Percentiles rank a stretch among this genome's conserved stretches.
Conservation (phyloP, 2,329 filamentous ascomycete genomes). For the Pseudogymnoascus sp. region DNA sequence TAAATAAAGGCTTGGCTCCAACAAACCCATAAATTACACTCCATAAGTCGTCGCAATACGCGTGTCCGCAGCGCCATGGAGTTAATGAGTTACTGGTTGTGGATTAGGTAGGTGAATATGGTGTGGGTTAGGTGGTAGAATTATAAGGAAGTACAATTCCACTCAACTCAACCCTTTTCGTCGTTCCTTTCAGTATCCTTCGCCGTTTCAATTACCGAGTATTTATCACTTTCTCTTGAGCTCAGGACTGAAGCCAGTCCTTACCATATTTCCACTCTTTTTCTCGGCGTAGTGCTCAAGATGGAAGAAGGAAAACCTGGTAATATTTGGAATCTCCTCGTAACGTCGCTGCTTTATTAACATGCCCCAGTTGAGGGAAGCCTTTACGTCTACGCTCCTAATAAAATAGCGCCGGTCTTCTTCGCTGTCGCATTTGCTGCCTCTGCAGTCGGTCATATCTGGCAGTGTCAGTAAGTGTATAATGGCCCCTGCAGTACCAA, state of each 20-base stretch:
- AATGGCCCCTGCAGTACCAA: conserved; percentile 10
- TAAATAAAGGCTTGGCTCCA: background rate
- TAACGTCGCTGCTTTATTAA: background rate
- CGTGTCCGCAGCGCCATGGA: background rate
- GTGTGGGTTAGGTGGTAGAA: background rate
- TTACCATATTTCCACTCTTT: background rate
- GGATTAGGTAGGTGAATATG: background rate
- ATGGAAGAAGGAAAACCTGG: conserved; percentile 7
- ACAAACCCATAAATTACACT: background rate
- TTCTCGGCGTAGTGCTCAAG: background rate
- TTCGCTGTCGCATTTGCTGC: conserved; percentile 39
- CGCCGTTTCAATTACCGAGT: background rate
- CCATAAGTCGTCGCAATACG: conserved; percentile 5
- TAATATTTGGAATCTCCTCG: background rate
- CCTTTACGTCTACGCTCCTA: conserved; percentile 39
- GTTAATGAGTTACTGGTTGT: background rate
- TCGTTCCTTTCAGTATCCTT: background rate
- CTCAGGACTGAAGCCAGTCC: background rate
- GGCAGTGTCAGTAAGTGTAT: conserved; percentile 42
- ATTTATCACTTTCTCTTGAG: background rate
- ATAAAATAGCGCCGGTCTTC: conserved; percentile 41
- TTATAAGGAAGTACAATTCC: background rate
- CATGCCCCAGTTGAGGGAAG: conserved; percentile 18
- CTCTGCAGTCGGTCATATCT: conserved; percentile 38
- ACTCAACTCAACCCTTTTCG: background rate